These are phyloP conservation scores for Phoma sp. DNA, from an alignment of 2,329 filamentous ascomycete genomes.

Conservation along the genomic window DNA sequence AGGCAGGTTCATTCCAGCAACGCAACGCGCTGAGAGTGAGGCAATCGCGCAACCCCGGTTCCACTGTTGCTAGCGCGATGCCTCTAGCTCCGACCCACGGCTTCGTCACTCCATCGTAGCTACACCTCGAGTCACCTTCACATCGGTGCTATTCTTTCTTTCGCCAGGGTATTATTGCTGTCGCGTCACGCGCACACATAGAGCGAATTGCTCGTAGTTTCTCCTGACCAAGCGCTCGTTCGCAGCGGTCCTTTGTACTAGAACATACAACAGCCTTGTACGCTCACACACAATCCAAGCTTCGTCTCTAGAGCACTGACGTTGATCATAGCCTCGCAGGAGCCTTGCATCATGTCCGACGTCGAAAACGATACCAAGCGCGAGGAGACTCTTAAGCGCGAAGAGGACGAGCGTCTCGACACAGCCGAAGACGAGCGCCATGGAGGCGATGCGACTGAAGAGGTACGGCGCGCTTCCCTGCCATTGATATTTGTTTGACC, in stretches of 20 bases:
- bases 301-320: constrained; percentile 13
- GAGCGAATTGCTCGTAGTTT: not conserved
- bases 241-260: not conserved
- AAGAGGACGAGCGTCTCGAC: constrained; percentile 42
- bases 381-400: constrained; percentile 40
- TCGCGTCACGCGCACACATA: constrained; percentile 1
- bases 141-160: constrained; percentile 1
- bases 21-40: not conserved
- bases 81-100: constrained; percentile 15
- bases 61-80: constrained; percentile 9
- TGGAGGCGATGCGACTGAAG: constrained; percentile 41
- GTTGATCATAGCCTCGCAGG: not conserved
- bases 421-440: constrained; percentile 37
- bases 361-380: constrained; percentile 37
- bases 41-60: constrained; percentile 11
- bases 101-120: constrained; percentile 8
- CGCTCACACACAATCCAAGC: not conserved
- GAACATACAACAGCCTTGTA: constrained; percentile 10
- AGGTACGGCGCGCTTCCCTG: constrained; percentile 34
- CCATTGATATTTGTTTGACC: not conserved
- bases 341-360: constrained; percentile 35
- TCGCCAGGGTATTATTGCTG: not conserved
- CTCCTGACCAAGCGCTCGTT: not conserved
- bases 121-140: constrained; percentile 5
- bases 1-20: not conserved